Evolutionary conservation across 176 grass and related monocot species (phyloP), one percentile per base, ranked within the genome.

Genomic region (Musa schizocarpa): DNA sequence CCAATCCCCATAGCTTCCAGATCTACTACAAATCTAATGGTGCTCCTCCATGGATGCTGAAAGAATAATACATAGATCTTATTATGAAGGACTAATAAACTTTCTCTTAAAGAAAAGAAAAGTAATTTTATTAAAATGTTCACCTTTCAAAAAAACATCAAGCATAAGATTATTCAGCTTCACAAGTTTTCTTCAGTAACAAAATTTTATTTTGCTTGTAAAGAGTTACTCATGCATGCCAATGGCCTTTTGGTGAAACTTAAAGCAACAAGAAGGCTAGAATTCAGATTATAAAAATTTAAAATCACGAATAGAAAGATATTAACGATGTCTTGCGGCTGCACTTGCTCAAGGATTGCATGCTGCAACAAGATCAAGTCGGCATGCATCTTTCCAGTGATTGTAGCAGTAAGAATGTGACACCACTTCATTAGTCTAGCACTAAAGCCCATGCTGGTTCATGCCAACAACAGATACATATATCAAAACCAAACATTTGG

Each of bases 1-100:
- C 95, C 81, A 76, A 94, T 89, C 54, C 90, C 95, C 79, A 99
- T 90, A 78, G 95, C 95, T 84, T 99, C 95, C 70, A 99, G 82
- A 91, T 99, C 90, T 10, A 99, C 51, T 59, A 76, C 95, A 89
- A 99, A 94, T 76, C 20, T 70, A 74, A 99, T 78, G 17, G 84
- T 77, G 68, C 80, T 84, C 61, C 88, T 89, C 95, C 90, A 99
- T 51, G 54, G 88, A 84, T 99, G 88, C 95, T 99, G 86, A 74
- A 86, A 16, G 76, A 72, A 69, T 73, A 75, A 9, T 14, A 29
- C 25, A 67, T 43, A 29, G 6, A 50, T 50, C 9, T 70, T 51
- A 51, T 17, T 70, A 70, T 12, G 17, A 20, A 9, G 21, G n/a
- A 68, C 29, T 11, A 24, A 13, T 11, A 65, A 22, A 25, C 8